Base-by-base conservation (phyloP, 805 yeast species). In the Hanseniaspora pseudoguilliermondii region DNA sequence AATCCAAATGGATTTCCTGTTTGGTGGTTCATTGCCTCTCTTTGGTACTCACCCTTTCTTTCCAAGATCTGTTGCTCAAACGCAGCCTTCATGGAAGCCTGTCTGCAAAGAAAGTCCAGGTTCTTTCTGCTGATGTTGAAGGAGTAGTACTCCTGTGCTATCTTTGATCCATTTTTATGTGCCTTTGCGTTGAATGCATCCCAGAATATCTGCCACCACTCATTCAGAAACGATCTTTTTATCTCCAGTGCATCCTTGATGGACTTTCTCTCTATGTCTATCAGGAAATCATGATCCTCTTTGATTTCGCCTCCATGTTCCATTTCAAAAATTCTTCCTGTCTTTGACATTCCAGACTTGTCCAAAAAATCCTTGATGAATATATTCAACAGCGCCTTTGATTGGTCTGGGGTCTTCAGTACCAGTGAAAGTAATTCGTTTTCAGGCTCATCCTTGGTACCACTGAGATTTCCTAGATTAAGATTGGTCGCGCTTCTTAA, bases 191-290 rank as follows among this genome's bases (percentile, higher is more conserved):
- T 85, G 69, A 84, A 86, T 32, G 88, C 82, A 66, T 89, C 96
- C 96, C 96, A 90, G 66, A 89, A 90, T 18, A 90, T 81, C 72
- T 82, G 88, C 96, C 96, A 89, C 97, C 97, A 89, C 67, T 90
- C 97, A 63, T 80, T 83, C 25, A 89, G 70, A 64, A 87, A 89
- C 7, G 96, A 93, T 62, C 83, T 86, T 0, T 95, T 73, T 61
- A 66, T 66, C 57, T 60, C 66, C 67, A 52, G 67, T 62, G 51
- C 73, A 63, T 29, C 82, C 82, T 48, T 32, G 23, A 49, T 40
- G 18, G 36, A 34, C 4, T 13, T n/a, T 34, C 58, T 42, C 8
- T 49, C 52, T n/a, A 34, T 36, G 20, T 40, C 29, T 54, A 54
- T 47, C 15, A 57, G 57, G 15, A 53, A 55, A 21, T 62, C 64